Evolutionary conservation across 2,329 filamentous ascomycete genomes (phyloP).

Genomic region (Teratosphaeria nubilosa): DNA sequence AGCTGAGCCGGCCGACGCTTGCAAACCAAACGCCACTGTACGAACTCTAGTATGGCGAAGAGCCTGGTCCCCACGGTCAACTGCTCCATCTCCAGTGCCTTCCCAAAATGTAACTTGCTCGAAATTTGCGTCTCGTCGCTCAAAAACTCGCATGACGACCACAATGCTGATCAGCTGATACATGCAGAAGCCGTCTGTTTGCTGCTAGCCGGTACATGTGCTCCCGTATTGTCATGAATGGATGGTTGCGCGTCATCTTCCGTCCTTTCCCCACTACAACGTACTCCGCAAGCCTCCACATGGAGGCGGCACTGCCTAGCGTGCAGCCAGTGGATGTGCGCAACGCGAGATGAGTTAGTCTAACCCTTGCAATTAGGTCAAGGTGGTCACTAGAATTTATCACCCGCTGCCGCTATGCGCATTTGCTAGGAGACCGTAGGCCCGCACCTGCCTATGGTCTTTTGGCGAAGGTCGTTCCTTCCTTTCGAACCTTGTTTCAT

Average conservation of each 20-base stretch:
- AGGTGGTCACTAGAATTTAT: neutral
- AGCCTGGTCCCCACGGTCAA: neutral
- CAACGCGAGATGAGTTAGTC: neutral
- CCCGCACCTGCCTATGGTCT: neutral
- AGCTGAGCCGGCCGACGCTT: neutral
- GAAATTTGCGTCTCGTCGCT: neutral
- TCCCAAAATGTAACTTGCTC: neutral
- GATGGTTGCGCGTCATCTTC: neutral
- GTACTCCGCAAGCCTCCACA: neutral
- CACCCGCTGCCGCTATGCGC: neutral
- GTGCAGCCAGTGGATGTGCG: neutral
- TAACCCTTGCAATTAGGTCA: neutral
- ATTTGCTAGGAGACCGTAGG: neutral
- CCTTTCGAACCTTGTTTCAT: neutral
- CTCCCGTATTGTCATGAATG: neutral
- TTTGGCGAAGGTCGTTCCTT: neutral
- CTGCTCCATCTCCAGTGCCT: neutral
- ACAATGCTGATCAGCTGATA: neutral
- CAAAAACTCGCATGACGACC: neutral
- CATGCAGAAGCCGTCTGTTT: neutral
- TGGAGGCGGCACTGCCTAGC: neutral
- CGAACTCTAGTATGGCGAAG: neutral
- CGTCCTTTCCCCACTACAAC: neutral
- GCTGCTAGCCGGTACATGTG: neutral
- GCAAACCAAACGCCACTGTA: neutral